Evolutionary conservation across 1,284 basidiomycete species (phyloP).

Genomic region (Apiotrichum gracile): DNA sequence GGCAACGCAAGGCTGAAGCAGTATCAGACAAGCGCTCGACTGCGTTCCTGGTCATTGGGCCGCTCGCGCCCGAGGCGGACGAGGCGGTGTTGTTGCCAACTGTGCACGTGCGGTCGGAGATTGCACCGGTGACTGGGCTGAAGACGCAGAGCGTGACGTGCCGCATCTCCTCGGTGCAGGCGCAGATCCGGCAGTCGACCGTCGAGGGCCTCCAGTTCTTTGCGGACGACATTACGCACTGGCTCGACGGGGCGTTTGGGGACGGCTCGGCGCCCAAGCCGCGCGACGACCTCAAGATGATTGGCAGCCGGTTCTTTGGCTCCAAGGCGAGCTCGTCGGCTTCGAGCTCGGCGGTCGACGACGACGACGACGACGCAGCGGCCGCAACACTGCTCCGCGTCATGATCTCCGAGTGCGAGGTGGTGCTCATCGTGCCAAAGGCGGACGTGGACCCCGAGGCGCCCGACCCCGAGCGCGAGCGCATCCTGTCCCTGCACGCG

Average conservation of each 20-base stretch:
- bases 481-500: constrained; percentile 45
- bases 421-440: constrained; percentile 31
- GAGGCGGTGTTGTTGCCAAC: constrained; percentile 36
- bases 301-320: constrained; percentile 76
- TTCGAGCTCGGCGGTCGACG: constrained; percentile 38
- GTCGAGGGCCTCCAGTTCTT: constrained; percentile 76
- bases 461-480: no score
- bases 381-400: constrained; percentile 30
- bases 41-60: constrained; percentile 39
- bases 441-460: not conserved
- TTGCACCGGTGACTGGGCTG: constrained; percentile 5
- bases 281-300: constrained; percentile 62
- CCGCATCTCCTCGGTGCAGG: constrained; percentile 61
- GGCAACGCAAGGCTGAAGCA: not conserved
- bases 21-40: constrained; percentile 25
- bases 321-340: constrained; percentile 51
- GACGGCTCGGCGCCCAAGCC: constrained; percentile 41
- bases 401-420: constrained; percentile 28
- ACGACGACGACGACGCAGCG: constrained; percentile 29
- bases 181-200: constrained; percentile 53
- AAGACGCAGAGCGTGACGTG: constrained; percentile 31
- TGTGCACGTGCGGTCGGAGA: constrained; percentile 44
- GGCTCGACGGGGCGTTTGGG: constrained; percentile 51
- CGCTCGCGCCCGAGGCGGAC: constrained; percentile 39
- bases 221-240: constrained; percentile 73